Evolutionary conservation across 345 rosid genomes (phyloP), one percentile per base, ranked within the genome.

Genomic region (Psidium guajava): DNA sequence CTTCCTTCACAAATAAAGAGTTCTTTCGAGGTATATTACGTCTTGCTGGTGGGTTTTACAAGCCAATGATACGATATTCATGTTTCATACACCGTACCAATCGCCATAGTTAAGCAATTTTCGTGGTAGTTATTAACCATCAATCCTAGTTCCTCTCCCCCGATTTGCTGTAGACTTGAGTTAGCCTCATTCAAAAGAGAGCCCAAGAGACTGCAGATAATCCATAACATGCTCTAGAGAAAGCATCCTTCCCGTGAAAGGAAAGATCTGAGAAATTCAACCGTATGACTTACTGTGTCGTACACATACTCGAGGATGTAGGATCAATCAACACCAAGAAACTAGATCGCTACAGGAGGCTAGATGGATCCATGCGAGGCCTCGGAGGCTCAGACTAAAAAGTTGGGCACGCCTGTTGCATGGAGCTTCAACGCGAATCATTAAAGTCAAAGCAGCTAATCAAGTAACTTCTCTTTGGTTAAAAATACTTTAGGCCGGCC

Each of bases 391-490:
- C 77, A 69, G 77, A 69, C 24, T 32, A 32, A 73, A 69, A 32
- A 73, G 16, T n/a, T 74, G 52, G 64, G 86, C 86, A 85, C 81
- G 86, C 85, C 85, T 53, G 86, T n/a, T 73, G 82, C 61, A 80
- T 75, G 64, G 81, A 75, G 64, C 53, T 85, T 54, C 86, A 77
- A 85, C n/a, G 53, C 40, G 81, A 74, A 77, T 85, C 82, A 85
- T 85, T 77, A 77, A 28, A 36, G 83, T 53, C 83, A 77, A 85
- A 75, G 86, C 44, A 40, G 53, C 40, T 25, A 11, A 32, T 83
- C 51, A 40, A 82, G 86, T 74, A 77, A 85, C 83, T 77, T 54
- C 83, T 47, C 81, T 56, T 53, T 53, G 83, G 86, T 85, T 85
- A 75, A 51, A 51, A 82, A 85, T n/a, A 77, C 77, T 32, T 36